phyloP scores from a whole-genome alignment of 225 moss, liverwort and hornwort species.

The Anthoceros angustus region DNA sequence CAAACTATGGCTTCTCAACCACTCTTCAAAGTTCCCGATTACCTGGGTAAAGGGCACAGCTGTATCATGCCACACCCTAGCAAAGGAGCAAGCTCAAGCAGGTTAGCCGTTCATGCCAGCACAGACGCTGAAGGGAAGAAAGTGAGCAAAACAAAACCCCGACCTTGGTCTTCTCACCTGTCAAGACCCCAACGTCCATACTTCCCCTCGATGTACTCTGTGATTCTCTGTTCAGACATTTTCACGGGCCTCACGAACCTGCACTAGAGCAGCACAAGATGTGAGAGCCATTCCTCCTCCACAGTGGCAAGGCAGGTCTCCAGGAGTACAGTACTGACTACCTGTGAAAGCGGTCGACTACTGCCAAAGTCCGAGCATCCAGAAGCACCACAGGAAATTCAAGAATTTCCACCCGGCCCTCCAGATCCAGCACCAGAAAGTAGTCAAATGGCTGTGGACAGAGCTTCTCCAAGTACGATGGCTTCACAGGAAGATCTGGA shows the following conservation, averaged over 20 bases:
- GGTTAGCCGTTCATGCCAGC: not conserved
- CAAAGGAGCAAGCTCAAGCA: not conserved
- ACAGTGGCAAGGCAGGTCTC: not conserved
- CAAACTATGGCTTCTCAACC: slow-evolving; percentile 57
- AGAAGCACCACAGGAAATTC: slow-evolving; percentile 87
- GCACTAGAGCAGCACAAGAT: slow-evolving; percentile 9
- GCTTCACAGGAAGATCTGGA: slow-evolving; percentile 41
- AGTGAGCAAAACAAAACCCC: slow-evolving; percentile 5
- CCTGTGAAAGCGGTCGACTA: slow-evolving; percentile 89
- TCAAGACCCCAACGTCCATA: slow-evolving; percentile 93
- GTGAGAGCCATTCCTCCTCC: not conserved
- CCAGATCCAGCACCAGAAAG: slow-evolving; percentile 80
- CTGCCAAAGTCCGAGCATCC: slow-evolving; percentile 58
- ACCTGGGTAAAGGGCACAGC: slow-evolving; percentile 80
- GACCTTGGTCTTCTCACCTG: slow-evolving; percentile 28
- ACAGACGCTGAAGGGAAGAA: not conserved
- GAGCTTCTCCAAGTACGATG: slow-evolving; percentile 45
- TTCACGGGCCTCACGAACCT: slow-evolving; percentile 88
- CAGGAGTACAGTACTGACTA: slow-evolving; percentile 12
- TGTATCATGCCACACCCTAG: slow-evolving; percentile 99
- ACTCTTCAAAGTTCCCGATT: slow-evolving; percentile 52
- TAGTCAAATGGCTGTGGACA: slow-evolving; percentile 74
- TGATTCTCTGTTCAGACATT: slow-evolving; percentile 59
- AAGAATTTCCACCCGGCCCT: slow-evolving; percentile 87
- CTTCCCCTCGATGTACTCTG: slow-evolving; percentile 74